Conservation (phyloP, 768 basidiomycete genomes). For the Jaapia argillacea region DNA sequence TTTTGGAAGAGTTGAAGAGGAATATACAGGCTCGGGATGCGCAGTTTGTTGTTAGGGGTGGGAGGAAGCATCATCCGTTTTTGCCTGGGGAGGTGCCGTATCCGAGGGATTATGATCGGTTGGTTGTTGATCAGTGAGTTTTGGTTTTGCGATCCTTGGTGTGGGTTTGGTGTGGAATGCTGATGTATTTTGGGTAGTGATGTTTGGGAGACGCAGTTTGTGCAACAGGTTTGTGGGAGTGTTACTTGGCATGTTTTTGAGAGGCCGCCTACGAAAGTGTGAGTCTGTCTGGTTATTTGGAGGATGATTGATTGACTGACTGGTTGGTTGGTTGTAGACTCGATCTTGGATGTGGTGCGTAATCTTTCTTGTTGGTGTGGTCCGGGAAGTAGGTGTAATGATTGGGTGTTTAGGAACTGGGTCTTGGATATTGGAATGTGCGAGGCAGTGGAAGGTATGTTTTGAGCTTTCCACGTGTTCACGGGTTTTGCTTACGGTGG, state of each 20-base stretch:
- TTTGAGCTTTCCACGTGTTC: slow-evolving; percentile 3
- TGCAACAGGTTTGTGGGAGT: slow-evolving; percentile 43
- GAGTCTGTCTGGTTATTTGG: too few species aligned
- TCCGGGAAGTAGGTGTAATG: too few species aligned
- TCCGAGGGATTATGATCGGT: slow-evolving; percentile 54
- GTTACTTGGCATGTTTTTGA: slow-evolving; percentile 59
- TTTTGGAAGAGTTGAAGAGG: slow-evolving; percentile 44
- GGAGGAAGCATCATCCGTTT: slow-evolving; percentile 49
- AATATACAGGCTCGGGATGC: slow-evolving; percentile 41
- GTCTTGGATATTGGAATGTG: slow-evolving; percentile 61
- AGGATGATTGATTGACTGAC: too few species aligned
- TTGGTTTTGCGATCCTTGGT: neutral
- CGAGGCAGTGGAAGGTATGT: slow-evolving; percentile 50
- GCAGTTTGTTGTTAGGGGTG: slow-evolving; percentile 42
- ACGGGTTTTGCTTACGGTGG: too few species aligned
- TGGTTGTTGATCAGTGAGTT: slow-evolving; percentile 59
- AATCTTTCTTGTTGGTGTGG: neutral
- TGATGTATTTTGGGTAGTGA: too few species aligned
- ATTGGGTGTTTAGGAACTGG: slow-evolving; percentile 46
- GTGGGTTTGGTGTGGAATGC: slow-evolving; percentile 1
- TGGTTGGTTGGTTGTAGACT: slow-evolving; percentile 32
- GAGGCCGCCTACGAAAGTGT: slow-evolving; percentile 53
- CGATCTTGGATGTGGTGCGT: slow-evolving; percentile 64
- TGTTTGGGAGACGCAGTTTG: slow-evolving; percentile 55
- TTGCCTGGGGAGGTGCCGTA: slow-evolving; percentile 47